Conservation (phyloP, 169 alveolate genomes). For the Cryptosporidium parvum region DNA sequence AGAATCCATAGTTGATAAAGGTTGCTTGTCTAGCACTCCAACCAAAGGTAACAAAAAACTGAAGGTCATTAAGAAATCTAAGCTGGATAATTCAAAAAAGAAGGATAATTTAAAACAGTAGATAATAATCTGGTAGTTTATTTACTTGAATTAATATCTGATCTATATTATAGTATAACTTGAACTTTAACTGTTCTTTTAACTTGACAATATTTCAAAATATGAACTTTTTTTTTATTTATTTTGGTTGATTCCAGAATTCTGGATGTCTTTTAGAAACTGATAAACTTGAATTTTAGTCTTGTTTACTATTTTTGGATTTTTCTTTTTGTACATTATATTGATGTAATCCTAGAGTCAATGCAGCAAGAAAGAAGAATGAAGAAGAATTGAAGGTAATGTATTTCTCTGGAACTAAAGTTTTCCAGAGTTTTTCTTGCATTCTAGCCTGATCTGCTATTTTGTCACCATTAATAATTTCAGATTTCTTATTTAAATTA, state of each 20-base stretch:
- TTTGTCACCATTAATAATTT: constrained; percentile 23
- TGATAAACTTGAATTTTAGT: too few species aligned
- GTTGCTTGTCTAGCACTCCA: background rate
- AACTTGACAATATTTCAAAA: too few species aligned
- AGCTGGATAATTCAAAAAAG: background rate
- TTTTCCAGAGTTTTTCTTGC: constrained; percentile 51
- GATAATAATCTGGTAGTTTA: background rate
- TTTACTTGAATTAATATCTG: background rate
- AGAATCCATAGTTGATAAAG: background rate
- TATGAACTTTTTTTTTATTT: too few species aligned
- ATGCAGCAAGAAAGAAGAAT: constrained; percentile 1
- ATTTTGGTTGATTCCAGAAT: too few species aligned
- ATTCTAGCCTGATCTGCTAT: constrained; percentile 14
- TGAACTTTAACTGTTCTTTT: too few species aligned
- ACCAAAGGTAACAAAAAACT: background rate
- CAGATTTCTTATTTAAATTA: background rate
- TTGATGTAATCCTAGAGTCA: constrained; percentile 17
- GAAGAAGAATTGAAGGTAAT: constrained; percentile 13
- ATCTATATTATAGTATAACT: background rate
- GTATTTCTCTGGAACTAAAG: constrained; percentile 24
- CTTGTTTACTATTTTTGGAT: background rate
- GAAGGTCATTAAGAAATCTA: background rate
- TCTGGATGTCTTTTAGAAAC: too few species aligned
- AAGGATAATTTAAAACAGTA: background rate
- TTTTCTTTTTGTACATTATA: constrained; percentile 4